phyloP scores from a whole-genome alignment of 2,329 filamentous ascomycete species.

The Cladosporium sp. region DNA sequence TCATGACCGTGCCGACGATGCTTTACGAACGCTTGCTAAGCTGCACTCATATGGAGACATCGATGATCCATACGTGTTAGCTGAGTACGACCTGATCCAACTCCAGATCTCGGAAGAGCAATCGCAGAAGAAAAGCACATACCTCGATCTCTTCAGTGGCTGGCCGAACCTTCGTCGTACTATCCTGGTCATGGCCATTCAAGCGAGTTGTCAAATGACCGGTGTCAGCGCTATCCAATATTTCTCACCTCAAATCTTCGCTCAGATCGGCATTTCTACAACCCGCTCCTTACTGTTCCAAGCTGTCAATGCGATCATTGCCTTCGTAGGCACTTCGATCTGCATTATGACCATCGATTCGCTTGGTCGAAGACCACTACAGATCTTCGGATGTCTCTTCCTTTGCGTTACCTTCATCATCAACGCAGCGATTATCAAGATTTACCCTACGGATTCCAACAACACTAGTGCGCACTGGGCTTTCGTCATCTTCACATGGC shows the following conservation, averaged over 20 bases:
- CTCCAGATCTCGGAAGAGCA: constrained; percentile 28
- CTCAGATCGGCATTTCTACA: constrained; percentile 26
- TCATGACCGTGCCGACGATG: constrained; percentile 25
- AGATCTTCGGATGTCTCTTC: constrained; percentile 28
- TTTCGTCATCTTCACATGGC: constrained; percentile 31
- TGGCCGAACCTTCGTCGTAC: constrained; percentile 29
- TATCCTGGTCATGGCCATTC: constrained; percentile 29
- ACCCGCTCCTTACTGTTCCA: constrained; percentile 25
- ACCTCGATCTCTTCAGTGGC: constrained; percentile 29
- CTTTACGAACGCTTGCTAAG: constrained; percentile 23
- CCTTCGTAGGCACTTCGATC: constrained; percentile 23
- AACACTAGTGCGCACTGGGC: constrained; percentile 28
- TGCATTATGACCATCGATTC: constrained; percentile 29
- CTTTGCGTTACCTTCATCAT: constrained; percentile 29
- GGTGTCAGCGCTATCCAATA: constrained; percentile 35
- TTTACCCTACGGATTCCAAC: constrained; percentile 20
- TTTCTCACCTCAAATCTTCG: constrained; percentile 31
- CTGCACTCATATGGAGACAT: constrained; percentile 29
- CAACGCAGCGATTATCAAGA: constrained; percentile 27
- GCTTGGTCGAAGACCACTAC: constrained; percentile 26
- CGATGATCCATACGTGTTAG: constrained; percentile 28
- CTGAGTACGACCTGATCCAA: constrained; percentile 30
- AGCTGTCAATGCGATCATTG: constrained; percentile 28
- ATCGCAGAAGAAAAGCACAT: constrained; percentile 24
- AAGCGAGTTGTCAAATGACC: constrained; percentile 34